A percentile compares a stretch with the other conserved stretches of the same genome.
Evolutionary conservation across 805 yeast species (phyloP).

Genomic region (Myxozyma nipponensis): DNA sequence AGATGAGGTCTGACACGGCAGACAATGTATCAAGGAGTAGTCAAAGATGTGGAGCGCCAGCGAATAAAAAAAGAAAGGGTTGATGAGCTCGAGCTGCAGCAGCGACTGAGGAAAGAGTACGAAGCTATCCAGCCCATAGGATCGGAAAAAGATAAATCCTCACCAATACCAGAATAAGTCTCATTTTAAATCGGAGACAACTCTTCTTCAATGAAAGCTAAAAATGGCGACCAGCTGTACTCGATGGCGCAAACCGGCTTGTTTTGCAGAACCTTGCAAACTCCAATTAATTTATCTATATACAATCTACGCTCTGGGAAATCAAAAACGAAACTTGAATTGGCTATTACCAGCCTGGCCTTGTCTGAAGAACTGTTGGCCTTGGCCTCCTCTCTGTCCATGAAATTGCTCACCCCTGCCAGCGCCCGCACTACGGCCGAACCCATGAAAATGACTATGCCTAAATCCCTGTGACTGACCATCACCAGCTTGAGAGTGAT

Average conservation of each 20-base stretch:
- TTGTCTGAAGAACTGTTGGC: slow-evolving; percentile 15
- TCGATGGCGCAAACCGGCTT: too few relatives aligned
- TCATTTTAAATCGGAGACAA: too few relatives aligned
- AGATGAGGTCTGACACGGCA: neutral
- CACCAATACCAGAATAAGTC: too few relatives aligned
- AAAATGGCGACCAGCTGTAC: too few relatives aligned
- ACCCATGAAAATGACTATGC: slow-evolving; percentile 9
- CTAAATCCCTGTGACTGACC: slow-evolving; percentile 1
- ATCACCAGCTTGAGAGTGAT: slow-evolving; percentile 12
- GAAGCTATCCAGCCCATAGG: slow-evolving; percentile 27
- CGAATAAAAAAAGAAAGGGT: slow-evolving; percentile 27
- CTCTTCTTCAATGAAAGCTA: too few relatives aligned
- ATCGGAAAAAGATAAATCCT: too few relatives aligned
- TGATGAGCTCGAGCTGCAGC: slow-evolving; percentile 27
- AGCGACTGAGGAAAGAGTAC: slow-evolving; percentile 25
- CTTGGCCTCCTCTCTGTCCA: neutral
- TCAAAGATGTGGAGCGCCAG: slow-evolving; percentile 28
- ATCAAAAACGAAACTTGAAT: slow-evolving; percentile 7
- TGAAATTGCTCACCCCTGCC: slow-evolving; percentile 1
- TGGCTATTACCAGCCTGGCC: slow-evolving; percentile 5
- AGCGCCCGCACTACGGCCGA: slow-evolving; percentile 6
- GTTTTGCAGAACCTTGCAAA: too few relatives aligned
- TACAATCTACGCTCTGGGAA: too few relatives aligned
- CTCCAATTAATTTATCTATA: too few relatives aligned
- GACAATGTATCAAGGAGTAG: slow-evolving; percentile 29